These are phyloP conservation scores for Penicillium coprophilum DNA, from an alignment of 495 filamentous ascomycete species.

Conservation along the genomic window DNA sequence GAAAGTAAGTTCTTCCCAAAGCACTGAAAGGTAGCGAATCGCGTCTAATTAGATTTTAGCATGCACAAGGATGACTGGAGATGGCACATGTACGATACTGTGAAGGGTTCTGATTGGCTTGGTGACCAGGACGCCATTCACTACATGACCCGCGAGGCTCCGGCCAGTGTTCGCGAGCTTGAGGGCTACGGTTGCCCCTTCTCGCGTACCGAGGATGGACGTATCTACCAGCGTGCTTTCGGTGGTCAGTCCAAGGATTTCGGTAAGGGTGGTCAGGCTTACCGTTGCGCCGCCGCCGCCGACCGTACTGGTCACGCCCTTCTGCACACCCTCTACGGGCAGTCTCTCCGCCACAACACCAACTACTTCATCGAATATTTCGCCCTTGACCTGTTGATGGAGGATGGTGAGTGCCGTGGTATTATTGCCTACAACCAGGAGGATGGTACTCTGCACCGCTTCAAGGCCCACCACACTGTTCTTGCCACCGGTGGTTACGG, in stretches of 20 bases:
- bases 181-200: slow-evolving; percentile 98
- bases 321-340: slow-evolving; percentile 95
- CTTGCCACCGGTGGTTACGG: slow-evolving; percentile 96
- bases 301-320: slow-evolving; percentile 96
- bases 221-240: slow-evolving; percentile 97
- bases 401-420: slow-evolving; percentile 92
- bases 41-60: slow-evolving; percentile 37
- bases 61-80: slow-evolving; percentile 94
- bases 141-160: slow-evolving; percentile 97
- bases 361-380: slow-evolving; percentile 99
- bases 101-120: slow-evolving; percentile 98
- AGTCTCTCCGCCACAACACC: slow-evolving; percentile 94
- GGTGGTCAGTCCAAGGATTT: slow-evolving; percentile 94
- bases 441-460: slow-evolving; percentile 93
- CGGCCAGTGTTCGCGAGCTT: slow-evolving; percentile 86
- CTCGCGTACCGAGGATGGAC: slow-evolving; percentile 94
- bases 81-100: slow-evolving; percentile 99
- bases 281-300: slow-evolving; percentile 91
- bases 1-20: slow-evolving; percentile 58
- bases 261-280: slow-evolving; percentile 95
- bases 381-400: slow-evolving; percentile 93
- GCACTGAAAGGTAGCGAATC: slow-evolving; percentile 1
- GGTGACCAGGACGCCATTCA: slow-evolving; percentile 99
- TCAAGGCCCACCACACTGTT: slow-evolving; percentile 93
- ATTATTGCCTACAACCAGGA: slow-evolving; percentile 97